Base-by-base conservation (phyloP, 116 monocot genomes). In the Iris pallida region DNA sequence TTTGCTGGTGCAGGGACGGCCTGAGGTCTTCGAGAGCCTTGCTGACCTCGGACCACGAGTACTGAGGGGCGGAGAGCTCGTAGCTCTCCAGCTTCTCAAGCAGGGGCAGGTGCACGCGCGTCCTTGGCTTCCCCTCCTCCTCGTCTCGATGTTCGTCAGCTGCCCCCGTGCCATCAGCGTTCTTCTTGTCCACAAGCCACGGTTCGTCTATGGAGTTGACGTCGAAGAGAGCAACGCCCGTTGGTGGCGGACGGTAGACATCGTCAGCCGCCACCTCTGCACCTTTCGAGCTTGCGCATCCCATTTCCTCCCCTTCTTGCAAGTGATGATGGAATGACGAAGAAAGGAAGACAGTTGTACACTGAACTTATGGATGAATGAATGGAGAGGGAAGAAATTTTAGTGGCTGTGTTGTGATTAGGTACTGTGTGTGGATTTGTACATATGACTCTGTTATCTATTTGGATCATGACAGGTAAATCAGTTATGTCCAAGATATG, bases 31-130 rank as follows among this genome's bases (percentile, higher is more conserved):
- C 80, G 52, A 97, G 65, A n/a, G 79, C 89, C 64, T 89, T 89
- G 81, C 89, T 92, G 20, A 97, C 83, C 64, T 97, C 96, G 20
- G 82, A 87, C 96, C 96, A 97, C 12, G 96, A 81, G 19, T 88
- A 79, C 11, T 88, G 61, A 3, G 96, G 96, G 14, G 85, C 73
- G 15, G 65, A 44, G 20, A 54, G 42, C 30, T 30, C 30, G 61
- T 61, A 73, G 16, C 76, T 70, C 8, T 97, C 96, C 55, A 92
- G 78, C 79, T 87, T 97, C 56, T 89, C 87, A 13, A 97, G 81
- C 5, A 97, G 47, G 0, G 82, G 75, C 15, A 86, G 80, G 0
- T 80, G 62, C 15, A 90, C 0, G 18, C 62, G 54, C 30, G 30
- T 30, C 10, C 54, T 47, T 8, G 68, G 18, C 71, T 80, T 80